A percentile compares a stretch with the other conserved stretches of the same genome.
phyloP scores from a whole-genome alignment of 2,329 filamentous ascomycete genomes.

The Stachybotrys chlorohalonatus region DNA sequence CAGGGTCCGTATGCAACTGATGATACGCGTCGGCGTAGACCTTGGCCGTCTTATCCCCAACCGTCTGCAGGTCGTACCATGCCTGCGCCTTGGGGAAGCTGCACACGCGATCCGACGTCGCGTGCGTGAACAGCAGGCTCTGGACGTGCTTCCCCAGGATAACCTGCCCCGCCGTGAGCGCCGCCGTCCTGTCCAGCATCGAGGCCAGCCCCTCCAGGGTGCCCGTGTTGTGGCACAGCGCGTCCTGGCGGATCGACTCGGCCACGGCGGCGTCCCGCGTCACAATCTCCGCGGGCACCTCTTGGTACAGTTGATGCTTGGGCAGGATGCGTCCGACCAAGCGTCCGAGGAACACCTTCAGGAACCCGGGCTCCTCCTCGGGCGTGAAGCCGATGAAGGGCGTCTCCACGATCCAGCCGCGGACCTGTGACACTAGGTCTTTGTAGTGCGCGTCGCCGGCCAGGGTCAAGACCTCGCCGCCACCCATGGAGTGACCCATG shows the following conservation, averaged over 20 bases:
- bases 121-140: constrained; percentile 66
- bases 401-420: constrained; percentile 67
- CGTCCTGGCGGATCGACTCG: constrained; percentile 53
- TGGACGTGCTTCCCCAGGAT: constrained; percentile 44
- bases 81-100: constrained; percentile 55
- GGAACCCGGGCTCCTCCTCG: constrained; percentile 49
- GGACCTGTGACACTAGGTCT: constrained; percentile 49
- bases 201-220: constrained; percentile 74
- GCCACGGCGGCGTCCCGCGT: constrained; percentile 58
- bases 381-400: constrained; percentile 70
- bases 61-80: constrained; percentile 49
- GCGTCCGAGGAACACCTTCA: constrained; percentile 58
- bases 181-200: constrained; percentile 64
- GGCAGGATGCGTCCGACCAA: constrained; percentile 62
- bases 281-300: constrained; percentile 54
- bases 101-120: constrained; percentile 63
- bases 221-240: constrained; percentile 71
- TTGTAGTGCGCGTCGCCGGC: constrained; percentile 40
- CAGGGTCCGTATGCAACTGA: constrained; percentile 56
- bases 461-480: constrained; percentile 62
- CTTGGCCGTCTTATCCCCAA: constrained; percentile 63
- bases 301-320: constrained; percentile 54
- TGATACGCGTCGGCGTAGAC: constrained; percentile 73
- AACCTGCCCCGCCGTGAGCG: constrained; percentile 48
- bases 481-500: constrained; percentile 88